These are phyloP conservation scores for Elsinoe perseae DNA, from an alignment of 2,329 filamentous ascomycete genomes.

Conservation along the genomic window DNA sequence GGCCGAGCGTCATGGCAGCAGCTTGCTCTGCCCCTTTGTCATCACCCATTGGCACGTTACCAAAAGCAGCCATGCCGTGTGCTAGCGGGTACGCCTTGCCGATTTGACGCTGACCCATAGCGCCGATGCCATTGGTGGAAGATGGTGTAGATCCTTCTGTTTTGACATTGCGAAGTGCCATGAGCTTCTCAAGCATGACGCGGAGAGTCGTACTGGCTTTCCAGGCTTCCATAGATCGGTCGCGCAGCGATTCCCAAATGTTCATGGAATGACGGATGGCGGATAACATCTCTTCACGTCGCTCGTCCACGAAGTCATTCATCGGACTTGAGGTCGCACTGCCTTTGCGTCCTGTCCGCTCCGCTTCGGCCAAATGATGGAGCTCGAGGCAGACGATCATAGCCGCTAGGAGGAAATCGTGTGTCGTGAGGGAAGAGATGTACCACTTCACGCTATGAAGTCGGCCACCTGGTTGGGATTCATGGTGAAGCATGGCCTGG, in stretches of 20 bases:
- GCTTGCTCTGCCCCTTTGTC: slow-evolving; percentile 53
- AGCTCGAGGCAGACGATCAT: slow-evolving; percentile 80
- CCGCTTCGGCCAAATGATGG: slow-evolving; percentile 54
- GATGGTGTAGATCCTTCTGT: slow-evolving; percentile 17
- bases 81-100: background rate
- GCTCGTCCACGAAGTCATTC: slow-evolving; percentile 36
- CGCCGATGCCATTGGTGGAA: background rate
- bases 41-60: slow-evolving; percentile 28
- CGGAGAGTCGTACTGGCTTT: slow-evolving; percentile 76
- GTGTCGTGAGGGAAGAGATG: slow-evolving; percentile 68
- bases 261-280: slow-evolving; percentile 63
- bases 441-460: slow-evolving; percentile 69
- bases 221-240: slow-evolving; percentile 78
- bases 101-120: background rate
- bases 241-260: slow-evolving; percentile 73
- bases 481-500: slow-evolving; percentile 65
- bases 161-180: slow-evolving; percentile 35
- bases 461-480: slow-evolving; percentile 64
- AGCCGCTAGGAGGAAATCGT: slow-evolving; percentile 78
- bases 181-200: slow-evolving; percentile 76
- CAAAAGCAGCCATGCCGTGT: slow-evolving; percentile 19
- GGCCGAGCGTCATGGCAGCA: slow-evolving; percentile 62
- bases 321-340: slow-evolving; percentile 22
- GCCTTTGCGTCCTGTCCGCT: slow-evolving; percentile 31
- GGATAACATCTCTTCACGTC: slow-evolving; percentile 64